Percentiles rank a stretch among this genome's conserved stretches.
These are phyloP conservation scores for Microsporum canis DNA, from an alignment of 2,329 filamentous ascomycete species.

Conservation along the genomic window DNA sequence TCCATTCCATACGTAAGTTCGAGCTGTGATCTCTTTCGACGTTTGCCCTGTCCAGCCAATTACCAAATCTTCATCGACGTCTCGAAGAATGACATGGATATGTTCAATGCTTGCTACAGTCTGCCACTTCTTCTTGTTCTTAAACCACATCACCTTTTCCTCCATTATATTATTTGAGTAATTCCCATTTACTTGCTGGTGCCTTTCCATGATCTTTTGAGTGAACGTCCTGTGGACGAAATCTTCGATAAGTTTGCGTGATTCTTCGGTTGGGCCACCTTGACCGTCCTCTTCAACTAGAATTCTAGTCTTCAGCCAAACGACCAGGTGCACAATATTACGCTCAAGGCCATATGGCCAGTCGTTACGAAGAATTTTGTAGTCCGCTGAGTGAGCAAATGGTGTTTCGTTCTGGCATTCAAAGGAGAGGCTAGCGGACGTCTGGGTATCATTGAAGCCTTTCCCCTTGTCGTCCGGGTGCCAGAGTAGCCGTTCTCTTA, in stretches of 20 bases:
- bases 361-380: not conserved
- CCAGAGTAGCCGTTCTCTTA: not conserved
- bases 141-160: constrained; percentile 1
- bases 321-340: not conserved
- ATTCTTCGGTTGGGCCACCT: not conserved
- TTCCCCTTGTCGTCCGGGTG: not conserved
- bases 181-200: not conserved
- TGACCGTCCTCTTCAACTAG: not conserved
- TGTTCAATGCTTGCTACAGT: not conserved
- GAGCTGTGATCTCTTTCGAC: not conserved
- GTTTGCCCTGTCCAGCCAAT: not conserved
- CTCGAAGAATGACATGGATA: constrained; percentile 1
- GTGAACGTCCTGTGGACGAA: constrained; percentile 1
- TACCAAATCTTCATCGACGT: not conserved
- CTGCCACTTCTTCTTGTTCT: constrained; percentile 3
- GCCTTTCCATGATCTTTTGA: not conserved
- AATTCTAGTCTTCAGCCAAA: not conserved
- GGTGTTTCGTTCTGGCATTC: not conserved
- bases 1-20: not conserved
- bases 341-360: not conserved
- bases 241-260: not conserved
- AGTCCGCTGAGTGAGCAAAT: not conserved
- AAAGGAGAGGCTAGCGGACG: not conserved
- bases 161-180: not conserved
- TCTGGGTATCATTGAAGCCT: not conserved